Evolutionary conservation across 192 early-diverging fungal species (phyloP).

Genomic region (Tieghemiomyces parasiticus): DNA sequence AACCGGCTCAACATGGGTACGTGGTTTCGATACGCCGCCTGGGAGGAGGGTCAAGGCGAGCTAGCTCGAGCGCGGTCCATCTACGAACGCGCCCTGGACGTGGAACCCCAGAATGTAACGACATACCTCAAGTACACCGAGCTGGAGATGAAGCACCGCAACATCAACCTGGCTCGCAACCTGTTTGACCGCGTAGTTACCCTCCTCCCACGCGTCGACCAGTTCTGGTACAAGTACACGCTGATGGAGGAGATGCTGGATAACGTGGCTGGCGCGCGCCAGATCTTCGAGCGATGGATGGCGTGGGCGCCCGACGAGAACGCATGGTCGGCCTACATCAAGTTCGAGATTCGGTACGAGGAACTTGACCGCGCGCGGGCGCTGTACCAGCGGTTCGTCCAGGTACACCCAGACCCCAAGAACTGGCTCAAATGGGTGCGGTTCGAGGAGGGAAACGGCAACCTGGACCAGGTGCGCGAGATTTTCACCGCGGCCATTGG

Average conservation of each 20-base stretch:
- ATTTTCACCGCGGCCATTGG: slow-evolving; percentile 83
- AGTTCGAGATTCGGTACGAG: slow-evolving; percentile 80
- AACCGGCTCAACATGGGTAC: slow-evolving; percentile 74
- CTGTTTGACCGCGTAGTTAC: slow-evolving; percentile 85
- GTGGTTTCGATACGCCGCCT: slow-evolving; percentile 92
- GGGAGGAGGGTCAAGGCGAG: slow-evolving; percentile 89
- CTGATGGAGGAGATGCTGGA: slow-evolving; percentile 97
- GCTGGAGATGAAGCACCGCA: slow-evolving; percentile 96
- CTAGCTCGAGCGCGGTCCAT: slow-evolving; percentile 69
- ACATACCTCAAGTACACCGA: slow-evolving; percentile 89
- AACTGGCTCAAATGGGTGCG: slow-evolving; percentile 95
- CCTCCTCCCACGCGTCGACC: slow-evolving; percentile 66
- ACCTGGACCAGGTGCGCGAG: slow-evolving; percentile 51
- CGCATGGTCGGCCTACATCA: slow-evolving; percentile 90
- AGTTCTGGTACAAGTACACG: slow-evolving; percentile 91
- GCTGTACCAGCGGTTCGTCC: slow-evolving; percentile 76
- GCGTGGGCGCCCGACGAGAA: slow-evolving; percentile 88
- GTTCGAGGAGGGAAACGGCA: slow-evolving; percentile 80
- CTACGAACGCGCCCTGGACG: slow-evolving; percentile 86
- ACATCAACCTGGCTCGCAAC: slow-evolving; percentile 86
- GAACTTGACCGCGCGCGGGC: slow-evolving; percentile 68
- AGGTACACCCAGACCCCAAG: slow-evolving; percentile 76
- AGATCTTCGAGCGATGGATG: slow-evolving; percentile 99
- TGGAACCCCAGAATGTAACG: slow-evolving; percentile 73
- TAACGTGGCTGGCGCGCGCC: slow-evolving; percentile 72